These are phyloP conservation scores for Exobasidium cylindrosporum DNA, from an alignment of 1,284 basidiomycete genomes.

Conservation along the genomic window DNA sequence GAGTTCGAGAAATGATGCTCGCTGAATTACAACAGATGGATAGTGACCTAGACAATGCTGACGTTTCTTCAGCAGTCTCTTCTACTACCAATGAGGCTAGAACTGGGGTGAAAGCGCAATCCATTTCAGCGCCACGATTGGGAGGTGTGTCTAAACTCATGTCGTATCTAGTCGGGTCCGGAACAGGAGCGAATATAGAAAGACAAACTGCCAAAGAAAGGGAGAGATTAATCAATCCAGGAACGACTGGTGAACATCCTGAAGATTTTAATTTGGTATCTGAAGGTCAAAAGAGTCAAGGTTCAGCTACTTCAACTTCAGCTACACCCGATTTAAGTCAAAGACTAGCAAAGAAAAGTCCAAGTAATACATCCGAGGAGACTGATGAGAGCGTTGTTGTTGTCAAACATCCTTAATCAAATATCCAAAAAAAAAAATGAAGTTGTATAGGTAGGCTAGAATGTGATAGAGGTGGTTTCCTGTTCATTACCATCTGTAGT, in stretches of 20 bases:
- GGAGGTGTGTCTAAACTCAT: slow-evolving; percentile 5
- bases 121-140: not conserved
- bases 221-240: slow-evolving; percentile 4
- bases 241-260: slow-evolving; percentile 2
- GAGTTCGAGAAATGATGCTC: slow-evolving; percentile 72
- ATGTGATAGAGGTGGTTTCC: too few relatives aligned
- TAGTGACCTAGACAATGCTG: slow-evolving; percentile 18
- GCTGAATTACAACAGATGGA: slow-evolving; percentile 58
- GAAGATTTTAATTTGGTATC: slow-evolving; percentile 10
- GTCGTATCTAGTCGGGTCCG: slow-evolving; percentile 6
- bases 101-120: not conserved
- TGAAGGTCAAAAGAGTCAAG: not conserved
- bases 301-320: not conserved
- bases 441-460: too few relatives aligned
- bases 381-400: slow-evolving; percentile 10
- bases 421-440: not conserved
- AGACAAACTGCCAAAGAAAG: not conserved
- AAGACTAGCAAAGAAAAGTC: slow-evolving; percentile 5
- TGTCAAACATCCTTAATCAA: slow-evolving; percentile 6
- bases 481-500: too few relatives aligned
- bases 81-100: not conserved
- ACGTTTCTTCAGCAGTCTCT: not conserved
- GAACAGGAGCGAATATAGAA: not conserved
- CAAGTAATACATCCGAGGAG: slow-evolving; percentile 6
- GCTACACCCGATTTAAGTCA: not conserved